Percentiles rank a stretch among this genome's conserved stretches.
phyloP scores from a whole-genome alignment of 2,329 filamentous ascomycete genomes.

The Colletotrichum tropicale region DNA sequence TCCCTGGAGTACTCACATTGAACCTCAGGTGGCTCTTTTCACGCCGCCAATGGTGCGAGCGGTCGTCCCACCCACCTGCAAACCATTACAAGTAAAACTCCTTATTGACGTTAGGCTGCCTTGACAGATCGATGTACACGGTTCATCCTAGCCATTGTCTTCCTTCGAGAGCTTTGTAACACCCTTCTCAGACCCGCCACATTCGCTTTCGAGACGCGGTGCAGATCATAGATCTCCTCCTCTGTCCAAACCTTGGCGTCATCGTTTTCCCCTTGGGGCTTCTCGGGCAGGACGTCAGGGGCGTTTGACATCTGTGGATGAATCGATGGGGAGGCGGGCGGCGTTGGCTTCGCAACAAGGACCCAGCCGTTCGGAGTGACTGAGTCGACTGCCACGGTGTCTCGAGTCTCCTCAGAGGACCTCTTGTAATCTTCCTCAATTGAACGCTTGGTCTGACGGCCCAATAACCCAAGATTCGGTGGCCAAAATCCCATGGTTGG shows the following conservation, averaged over 20 bases:
- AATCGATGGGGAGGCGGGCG: background rate
- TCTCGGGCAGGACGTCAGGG: background rate
- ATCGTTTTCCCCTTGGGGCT: background rate
- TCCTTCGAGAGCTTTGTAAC: background rate
- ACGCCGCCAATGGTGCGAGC: background rate
- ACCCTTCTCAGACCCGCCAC: background rate
- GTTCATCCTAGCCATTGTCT: background rate
- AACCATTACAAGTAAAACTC: background rate
- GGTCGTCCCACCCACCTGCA: no score
- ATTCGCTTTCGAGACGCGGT: background rate
- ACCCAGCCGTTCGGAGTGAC: background rate
- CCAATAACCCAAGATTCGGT: background rate
- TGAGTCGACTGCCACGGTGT: background rate
- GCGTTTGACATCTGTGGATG: background rate
- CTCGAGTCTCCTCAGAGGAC: background rate
- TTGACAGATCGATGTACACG: background rate
- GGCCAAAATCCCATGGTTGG: background rate
- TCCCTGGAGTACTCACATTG: background rate
- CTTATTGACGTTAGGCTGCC: background rate
- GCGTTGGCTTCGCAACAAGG: background rate
- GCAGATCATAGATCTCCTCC: background rate
- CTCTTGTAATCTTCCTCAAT: background rate
- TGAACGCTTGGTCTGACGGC: background rate
- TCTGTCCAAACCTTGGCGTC: background rate
- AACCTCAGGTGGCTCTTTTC: background rate